These are phyloP conservation scores for Amauroascus verrucosus DNA, from an alignment of 2,329 filamentous ascomycete species.

Conservation along the genomic window DNA sequence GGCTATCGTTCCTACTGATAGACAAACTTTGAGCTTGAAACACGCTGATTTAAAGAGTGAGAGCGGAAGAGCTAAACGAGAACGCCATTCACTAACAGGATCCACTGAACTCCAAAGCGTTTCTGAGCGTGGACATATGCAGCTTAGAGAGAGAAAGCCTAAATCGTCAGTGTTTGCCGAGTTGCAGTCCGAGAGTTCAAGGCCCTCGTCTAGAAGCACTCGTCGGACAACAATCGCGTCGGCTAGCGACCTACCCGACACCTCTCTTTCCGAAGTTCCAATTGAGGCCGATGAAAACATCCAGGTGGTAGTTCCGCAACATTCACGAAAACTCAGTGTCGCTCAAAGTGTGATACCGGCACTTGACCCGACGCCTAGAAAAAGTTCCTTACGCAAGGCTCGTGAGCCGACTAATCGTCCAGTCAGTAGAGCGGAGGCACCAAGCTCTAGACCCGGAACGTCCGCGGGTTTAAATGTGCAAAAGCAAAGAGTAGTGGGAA, in stretches of 20 bases:
- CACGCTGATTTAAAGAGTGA: constrained; percentile 69
- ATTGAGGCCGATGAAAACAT: constrained; percentile 7
- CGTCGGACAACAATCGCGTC: constrained; percentile 55
- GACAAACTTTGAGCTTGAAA: constrained; percentile 65
- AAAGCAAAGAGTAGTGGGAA: background rate
- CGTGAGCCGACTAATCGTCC: constrained; percentile 6
- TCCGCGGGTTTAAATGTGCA: background rate
- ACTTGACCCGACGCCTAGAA: constrained; percentile 16
- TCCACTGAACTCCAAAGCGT: constrained; percentile 33
- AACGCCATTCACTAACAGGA: constrained; percentile 50
- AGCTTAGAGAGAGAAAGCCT: constrained; percentile 60
- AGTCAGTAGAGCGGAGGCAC: background rate
- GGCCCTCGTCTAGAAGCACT: constrained; percentile 27
- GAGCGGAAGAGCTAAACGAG: constrained; percentile 52
- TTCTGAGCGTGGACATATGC: constrained; percentile 52
- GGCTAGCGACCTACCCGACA: constrained; percentile 37
- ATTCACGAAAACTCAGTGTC: constrained; percentile 25
- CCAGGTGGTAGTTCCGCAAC: constrained; percentile 8
- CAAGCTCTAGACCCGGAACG: background rate
- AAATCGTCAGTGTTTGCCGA: constrained; percentile 39
- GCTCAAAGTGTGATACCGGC: constrained; percentile 22
- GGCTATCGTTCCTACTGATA: constrained; percentile 64
- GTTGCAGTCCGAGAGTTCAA: constrained; percentile 43
- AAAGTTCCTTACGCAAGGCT: background rate
- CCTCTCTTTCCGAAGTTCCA: constrained; percentile 15